These are phyloP conservation scores for Suillus discolor DNA, from an alignment of 768 basidiomycete species.

Conservation along the genomic window DNA sequence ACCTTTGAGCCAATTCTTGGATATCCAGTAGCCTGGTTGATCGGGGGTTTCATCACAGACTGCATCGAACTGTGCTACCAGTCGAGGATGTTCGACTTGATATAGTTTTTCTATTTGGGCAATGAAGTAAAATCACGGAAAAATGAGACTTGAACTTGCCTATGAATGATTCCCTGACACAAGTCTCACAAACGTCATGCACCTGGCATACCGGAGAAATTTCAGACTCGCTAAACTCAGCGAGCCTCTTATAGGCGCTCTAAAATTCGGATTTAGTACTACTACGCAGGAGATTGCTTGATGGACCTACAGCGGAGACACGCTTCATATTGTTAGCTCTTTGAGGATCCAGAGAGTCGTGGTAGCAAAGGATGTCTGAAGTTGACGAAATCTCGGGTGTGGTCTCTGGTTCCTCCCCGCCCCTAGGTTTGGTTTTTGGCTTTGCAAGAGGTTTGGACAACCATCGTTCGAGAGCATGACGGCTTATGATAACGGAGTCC, in stretches of 20 bases:
- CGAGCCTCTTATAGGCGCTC: constrained; percentile 29
- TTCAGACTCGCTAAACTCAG: constrained; percentile 42
- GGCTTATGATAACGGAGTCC: constrained; percentile 63
- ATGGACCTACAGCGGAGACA: constrained; percentile 50
- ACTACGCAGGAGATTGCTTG: neutral
- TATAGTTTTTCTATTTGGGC: constrained; percentile 64
- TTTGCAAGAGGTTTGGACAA: constrained; percentile 41
- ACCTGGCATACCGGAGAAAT: constrained; percentile 52
- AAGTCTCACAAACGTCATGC: constrained; percentile 60
- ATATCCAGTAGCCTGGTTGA: constrained; percentile 65
- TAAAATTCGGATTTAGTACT: constrained; percentile 10
- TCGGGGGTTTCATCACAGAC: constrained; percentile 46
- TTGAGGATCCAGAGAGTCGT: constrained; percentile 61
- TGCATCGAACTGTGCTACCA: constrained; percentile 62
- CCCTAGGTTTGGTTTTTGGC: constrained; percentile 21
- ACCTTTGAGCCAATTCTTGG: constrained; percentile 82
- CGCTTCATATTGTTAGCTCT: constrained; percentile 69
- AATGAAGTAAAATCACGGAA: constrained; percentile 6
- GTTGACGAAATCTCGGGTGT: constrained; percentile 29
- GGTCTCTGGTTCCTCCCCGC: constrained; percentile 19
- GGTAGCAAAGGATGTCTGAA: constrained; percentile 60
- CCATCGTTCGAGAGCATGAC: constrained; percentile 63
- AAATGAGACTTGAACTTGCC: constrained; percentile 40
- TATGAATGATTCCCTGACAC: constrained; percentile 57
- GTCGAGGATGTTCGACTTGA: constrained; percentile 62